Conservation (phyloP, 768 basidiomycete genomes). For the Kwoniella botswanensis region DNA sequence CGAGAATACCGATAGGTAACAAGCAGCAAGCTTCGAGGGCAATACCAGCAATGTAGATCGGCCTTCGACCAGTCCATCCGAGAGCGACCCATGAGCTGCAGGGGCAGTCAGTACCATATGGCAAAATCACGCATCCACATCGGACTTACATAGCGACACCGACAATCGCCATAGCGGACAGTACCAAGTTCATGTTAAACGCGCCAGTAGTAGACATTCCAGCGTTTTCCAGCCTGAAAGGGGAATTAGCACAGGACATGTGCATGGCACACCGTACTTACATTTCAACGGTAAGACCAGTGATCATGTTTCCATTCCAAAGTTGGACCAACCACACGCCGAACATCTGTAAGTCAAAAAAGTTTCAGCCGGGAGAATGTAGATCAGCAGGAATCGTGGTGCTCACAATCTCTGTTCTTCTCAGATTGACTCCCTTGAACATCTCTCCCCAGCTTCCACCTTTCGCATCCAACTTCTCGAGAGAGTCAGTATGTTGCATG, state of each 20-base stretch:
- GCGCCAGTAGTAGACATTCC: conserved; percentile 31
- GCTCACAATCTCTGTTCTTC: conserved; percentile 51
- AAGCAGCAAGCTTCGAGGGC: conserved; percentile 20
- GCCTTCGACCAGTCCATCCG: conserved; percentile 29
- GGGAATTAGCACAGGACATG: neutral
- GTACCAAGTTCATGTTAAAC: conserved; percentile 35
- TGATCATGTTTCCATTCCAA: conserved; percentile 38
- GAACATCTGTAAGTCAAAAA: conserved; percentile 17
- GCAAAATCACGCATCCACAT: neutral
- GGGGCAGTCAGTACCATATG: neutral
- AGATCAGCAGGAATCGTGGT: too few relatives aligned
- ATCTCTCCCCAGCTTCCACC: conserved; percentile 37
- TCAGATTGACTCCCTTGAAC: conserved; percentile 41
- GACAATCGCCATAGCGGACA: conserved; percentile 34
- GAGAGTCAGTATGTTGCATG: conserved; percentile 47
- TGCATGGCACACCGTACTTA: neutral
- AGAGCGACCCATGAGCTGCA: conserved; percentile 30
- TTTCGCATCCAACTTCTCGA: conserved; percentile 32
- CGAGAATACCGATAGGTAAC: conserved; percentile 40
- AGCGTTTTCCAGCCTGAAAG: conserved; percentile 25
- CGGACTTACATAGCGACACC: conserved; percentile 34
- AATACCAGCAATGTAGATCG: conserved; percentile 40
- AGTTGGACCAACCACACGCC: conserved; percentile 37
- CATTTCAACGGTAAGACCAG: conserved; percentile 38
- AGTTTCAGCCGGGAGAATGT: too few relatives aligned